phyloP scores from a whole-genome alignment of 805 yeast genomes.

The Candida germanica region DNA sequence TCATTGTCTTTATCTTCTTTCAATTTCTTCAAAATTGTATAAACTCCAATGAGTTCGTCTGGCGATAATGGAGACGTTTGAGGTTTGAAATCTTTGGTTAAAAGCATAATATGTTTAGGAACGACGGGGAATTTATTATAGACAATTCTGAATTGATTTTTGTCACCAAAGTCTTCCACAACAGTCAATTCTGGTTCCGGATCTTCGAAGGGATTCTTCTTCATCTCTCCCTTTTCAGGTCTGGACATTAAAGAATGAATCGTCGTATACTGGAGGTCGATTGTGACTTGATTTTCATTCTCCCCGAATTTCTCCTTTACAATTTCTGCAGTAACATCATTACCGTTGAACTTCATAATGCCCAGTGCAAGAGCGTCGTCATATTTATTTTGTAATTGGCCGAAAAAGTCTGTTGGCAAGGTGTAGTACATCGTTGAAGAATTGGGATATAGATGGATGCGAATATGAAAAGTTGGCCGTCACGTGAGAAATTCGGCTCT shows the following conservation, averaged over 20 bases:
- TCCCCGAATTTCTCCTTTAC: slow-evolving; percentile 19
- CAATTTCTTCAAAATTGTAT: slow-evolving; percentile 50
- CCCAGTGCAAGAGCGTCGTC: slow-evolving; percentile 46
- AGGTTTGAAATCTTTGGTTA: slow-evolving; percentile 69
- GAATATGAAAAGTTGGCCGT: no score
- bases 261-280: slow-evolving; percentile 29
- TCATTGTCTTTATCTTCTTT: slow-evolving; percentile 40
- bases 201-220: slow-evolving; percentile 69
- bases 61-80: slow-evolving; percentile 74
- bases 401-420: slow-evolving; percentile 38
- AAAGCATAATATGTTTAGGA: slow-evolving; percentile 72
- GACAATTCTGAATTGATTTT: slow-evolving; percentile 56
- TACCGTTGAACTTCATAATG: slow-evolving; percentile 50
- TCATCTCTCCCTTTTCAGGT: slow-evolving; percentile 38
- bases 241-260: slow-evolving; percentile 34
- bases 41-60: slow-evolving; percentile 61
- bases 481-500: no score
- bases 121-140: slow-evolving; percentile 86
- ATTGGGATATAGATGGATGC: no score
- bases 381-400: slow-evolving; percentile 38
- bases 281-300: slow-evolving; percentile 2
- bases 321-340: slow-evolving; percentile 34
- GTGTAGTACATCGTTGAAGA: slow-evolving; percentile 18
- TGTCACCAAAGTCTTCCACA: slow-evolving; percentile 46
- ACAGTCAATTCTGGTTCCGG: slow-evolving; percentile 78